A percentile compares a stretch with the other conserved stretches of the same genome.
These are phyloP conservation scores for Arthrobotrys entomopaga DNA, from an alignment of 2,329 filamentous ascomycete genomes.

Conservation along the genomic window DNA sequence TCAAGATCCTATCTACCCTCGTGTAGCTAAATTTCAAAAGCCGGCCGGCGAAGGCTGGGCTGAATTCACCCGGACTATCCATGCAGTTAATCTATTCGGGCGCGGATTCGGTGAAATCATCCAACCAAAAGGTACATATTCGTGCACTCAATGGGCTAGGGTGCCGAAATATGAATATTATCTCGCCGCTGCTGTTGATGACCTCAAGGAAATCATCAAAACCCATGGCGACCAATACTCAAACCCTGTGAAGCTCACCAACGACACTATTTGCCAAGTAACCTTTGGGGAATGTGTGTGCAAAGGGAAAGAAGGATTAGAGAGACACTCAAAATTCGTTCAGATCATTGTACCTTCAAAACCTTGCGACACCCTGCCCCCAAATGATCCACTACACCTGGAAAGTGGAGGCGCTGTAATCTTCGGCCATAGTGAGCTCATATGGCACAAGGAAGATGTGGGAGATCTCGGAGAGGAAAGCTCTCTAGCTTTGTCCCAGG, in stretches of 20 bases:
- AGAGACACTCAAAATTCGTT: conserved; percentile 23
- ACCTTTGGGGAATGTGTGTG: conserved; percentile 57
- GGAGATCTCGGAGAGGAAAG: conserved; percentile 2
- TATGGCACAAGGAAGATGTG: conserved; percentile 1
- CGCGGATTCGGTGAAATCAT: conserved; percentile 59
- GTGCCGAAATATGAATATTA: conserved; percentile 60
- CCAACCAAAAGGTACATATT: conserved; percentile 54
- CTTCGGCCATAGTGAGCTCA: conserved; percentile 26
- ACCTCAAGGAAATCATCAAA: conserved; percentile 60
- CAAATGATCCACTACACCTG: background rate
- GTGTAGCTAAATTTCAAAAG: conserved; percentile 49
- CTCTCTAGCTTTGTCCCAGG: background rate
- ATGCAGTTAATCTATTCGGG: conserved; percentile 57
- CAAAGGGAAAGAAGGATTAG: conserved; percentile 26
- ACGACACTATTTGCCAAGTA: conserved; percentile 56
- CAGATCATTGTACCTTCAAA: conserved; percentile 19
- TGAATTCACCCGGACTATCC: conserved; percentile 57
- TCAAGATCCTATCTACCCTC: conserved; percentile 54
- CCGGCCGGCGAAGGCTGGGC: conserved; percentile 56
- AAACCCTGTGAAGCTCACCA: conserved; percentile 50
- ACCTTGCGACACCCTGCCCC: background rate
- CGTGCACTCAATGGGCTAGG: conserved; percentile 58
- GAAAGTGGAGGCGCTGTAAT: conserved; percentile 15
- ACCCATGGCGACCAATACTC: conserved; percentile 56
- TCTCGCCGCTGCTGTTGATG: conserved; percentile 58